Evolutionary conservation across 345 rosid genomes (phyloP).

Genomic region (Pseudoturritis turrita): DNA sequence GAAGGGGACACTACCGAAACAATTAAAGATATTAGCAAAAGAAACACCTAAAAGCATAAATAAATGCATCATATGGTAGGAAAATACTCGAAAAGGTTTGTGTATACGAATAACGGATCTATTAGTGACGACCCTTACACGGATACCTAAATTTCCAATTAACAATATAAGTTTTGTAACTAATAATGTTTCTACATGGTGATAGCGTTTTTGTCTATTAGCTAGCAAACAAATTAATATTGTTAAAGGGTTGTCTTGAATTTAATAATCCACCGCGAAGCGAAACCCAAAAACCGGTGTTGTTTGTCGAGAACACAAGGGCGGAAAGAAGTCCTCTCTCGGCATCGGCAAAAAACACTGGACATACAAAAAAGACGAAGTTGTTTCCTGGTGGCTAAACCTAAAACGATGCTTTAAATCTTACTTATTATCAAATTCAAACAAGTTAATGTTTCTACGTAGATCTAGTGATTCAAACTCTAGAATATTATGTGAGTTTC

Average conservation of each 20-base stretch:
- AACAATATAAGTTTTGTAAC: background rate
- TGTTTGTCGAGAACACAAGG: too few species aligned
- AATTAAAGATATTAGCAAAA: background rate
- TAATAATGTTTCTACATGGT: background rate
- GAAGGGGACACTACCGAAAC: background rate
- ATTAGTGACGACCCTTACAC: background rate
- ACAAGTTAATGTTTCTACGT: background rate
- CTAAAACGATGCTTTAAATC: too few species aligned
- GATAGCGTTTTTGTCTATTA: background rate
- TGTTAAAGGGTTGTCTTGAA: background rate
- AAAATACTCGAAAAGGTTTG: background rate
- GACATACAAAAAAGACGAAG: too few species aligned
- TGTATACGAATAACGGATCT: background rate
- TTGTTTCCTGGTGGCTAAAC: too few species aligned
- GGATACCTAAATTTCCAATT: background rate
- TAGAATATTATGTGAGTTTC: background rate
- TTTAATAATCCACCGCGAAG: too few species aligned
- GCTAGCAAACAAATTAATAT: background rate
- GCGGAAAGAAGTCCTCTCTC: too few species aligned
- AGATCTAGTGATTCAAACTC: background rate
- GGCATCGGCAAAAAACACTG: too few species aligned
- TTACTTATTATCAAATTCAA: too few species aligned
- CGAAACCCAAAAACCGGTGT: too few species aligned
- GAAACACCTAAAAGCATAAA: background rate
- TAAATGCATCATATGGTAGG: background rate